phyloP scores from a whole-genome alignment of 2,329 filamentous ascomycete genomes.

The Aspergillus tamarii region DNA sequence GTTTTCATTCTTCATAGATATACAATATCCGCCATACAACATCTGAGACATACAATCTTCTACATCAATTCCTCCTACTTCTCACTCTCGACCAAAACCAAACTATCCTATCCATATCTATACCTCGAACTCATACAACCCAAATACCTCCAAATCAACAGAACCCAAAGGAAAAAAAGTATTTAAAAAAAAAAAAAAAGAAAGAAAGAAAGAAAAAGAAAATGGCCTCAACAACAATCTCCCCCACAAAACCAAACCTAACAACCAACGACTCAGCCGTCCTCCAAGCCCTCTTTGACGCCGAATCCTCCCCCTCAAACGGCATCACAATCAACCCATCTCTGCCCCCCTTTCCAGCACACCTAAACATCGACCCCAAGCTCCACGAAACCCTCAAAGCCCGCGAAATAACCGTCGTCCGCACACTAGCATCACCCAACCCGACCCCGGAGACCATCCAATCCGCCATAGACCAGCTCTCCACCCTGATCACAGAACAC shows the following conservation, averaged over 20 bases:
- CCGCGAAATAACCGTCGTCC: conserved; percentile 45
- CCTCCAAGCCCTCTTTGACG: conserved; percentile 51
- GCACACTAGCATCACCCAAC: conserved; percentile 33
- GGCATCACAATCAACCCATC: conserved; percentile 42
- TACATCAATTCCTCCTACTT: not conserved
- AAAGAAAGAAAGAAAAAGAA: conserved; percentile 16
- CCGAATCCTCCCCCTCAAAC: conserved; percentile 46
- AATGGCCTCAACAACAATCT: conserved; percentile 24
- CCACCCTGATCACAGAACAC: conserved; percentile 45
- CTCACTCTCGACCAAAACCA: not conserved
- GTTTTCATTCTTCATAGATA: not conserved
- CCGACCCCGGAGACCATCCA: conserved; percentile 30
- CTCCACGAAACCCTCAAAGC: conserved; percentile 44
- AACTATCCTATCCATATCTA: not conserved
- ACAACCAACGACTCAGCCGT: conserved; percentile 50
- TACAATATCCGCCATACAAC: not conserved
- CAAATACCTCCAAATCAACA: not conserved
- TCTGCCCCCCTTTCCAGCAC: conserved; percentile 44
- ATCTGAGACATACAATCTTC: not conserved
- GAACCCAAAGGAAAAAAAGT: not conserved
- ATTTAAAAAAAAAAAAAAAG: too few species aligned
- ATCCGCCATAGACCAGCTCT: conserved; percentile 42
- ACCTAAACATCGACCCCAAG: conserved; percentile 38
- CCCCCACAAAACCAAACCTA: conserved; percentile 32
- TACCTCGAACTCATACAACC: not conserved